phyloP scores from a whole-genome alignment of 192 early-diverging fungal species.

The Coemansia sp. region DNA sequence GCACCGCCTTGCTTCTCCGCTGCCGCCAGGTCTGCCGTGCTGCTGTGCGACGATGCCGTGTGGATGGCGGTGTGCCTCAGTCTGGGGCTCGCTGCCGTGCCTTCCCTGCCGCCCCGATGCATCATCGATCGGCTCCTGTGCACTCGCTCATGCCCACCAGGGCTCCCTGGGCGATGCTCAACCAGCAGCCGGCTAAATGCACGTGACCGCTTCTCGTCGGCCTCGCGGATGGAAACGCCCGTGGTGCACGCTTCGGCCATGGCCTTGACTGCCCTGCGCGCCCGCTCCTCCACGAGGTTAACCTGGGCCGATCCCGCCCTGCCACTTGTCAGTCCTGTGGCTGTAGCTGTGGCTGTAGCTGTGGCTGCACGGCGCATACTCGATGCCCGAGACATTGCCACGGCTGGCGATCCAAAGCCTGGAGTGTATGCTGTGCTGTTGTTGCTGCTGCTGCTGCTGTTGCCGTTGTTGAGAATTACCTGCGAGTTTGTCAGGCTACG shows the following conservation, averaged over 20 bases:
- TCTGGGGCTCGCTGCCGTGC: conserved; percentile 2
- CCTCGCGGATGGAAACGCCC: conserved; percentile 40
- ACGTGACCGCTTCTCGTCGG: conserved; percentile 27
- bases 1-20: conserved; percentile 4
- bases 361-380: conserved; percentile 42
- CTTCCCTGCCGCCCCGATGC: not conserved
- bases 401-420: not conserved
- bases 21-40: conserved; percentile 3
- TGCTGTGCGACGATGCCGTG: conserved; percentile 22
- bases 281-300: conserved; percentile 37
- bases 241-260: conserved; percentile 52
- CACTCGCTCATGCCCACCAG: not conserved
- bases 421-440: not conserved
- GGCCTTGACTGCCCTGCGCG: conserved; percentile 42
- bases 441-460: conserved; percentile 3
- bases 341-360: conserved; percentile 9
- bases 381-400: conserved; percentile 3
- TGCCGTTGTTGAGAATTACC: conserved; percentile 1
- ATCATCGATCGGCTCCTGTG: conserved; percentile 1
- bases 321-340: not conserved
- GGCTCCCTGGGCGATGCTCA: conserved; percentile 12
- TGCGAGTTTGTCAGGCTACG: conserved; percentile 34
- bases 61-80: conserved; percentile 21
- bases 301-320: not conserved
- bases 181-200: conserved; percentile 32